Conservation (phyloP, 2,329 filamentous ascomycete species). For the Sarocladium strictum region DNA sequence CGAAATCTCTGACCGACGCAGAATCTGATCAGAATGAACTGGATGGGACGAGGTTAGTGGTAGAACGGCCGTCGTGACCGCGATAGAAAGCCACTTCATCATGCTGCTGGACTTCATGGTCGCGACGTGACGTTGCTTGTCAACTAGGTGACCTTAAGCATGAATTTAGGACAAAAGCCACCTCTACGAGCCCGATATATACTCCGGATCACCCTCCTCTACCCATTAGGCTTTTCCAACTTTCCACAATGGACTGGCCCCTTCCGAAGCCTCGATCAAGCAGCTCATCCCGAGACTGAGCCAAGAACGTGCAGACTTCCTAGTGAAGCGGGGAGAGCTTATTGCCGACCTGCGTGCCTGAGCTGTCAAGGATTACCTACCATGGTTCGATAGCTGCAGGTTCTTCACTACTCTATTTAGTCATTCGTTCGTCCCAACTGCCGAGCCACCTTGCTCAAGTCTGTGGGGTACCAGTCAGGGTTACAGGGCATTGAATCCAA, state of each 20-base stretch:
- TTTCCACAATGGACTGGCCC: not conserved
- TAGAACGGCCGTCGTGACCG: not conserved
- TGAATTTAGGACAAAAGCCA: no score
- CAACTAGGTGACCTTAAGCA: no score
- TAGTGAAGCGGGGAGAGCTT: not conserved
- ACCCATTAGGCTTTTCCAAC: no score
- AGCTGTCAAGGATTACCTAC: no score
- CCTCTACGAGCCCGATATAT: no score
- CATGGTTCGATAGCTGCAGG: not conserved
- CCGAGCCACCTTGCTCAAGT: not conserved
- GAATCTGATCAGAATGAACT: conserved; percentile 6
- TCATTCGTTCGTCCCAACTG: not conserved
- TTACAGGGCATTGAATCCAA: not conserved
- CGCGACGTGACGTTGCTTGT: not conserved
- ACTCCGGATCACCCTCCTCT: no score
- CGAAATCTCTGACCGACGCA: conserved; percentile 9
- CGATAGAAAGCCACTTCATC: not conserved
- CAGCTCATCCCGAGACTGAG: not conserved
- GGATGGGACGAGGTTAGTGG: not conserved
- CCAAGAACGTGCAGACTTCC: not conserved
- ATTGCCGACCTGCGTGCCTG: not conserved
- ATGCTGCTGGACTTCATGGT: not conserved
- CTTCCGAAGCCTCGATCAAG: not conserved
- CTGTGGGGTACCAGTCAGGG: not conserved
- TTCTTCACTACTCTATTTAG: no score